A percentile compares a stretch with the other conserved stretches of the same genome.
Evolutionary conservation across 1,139 yeast species (phyloP).

Genomic region (Geotrichum cucujoidarum): DNA sequence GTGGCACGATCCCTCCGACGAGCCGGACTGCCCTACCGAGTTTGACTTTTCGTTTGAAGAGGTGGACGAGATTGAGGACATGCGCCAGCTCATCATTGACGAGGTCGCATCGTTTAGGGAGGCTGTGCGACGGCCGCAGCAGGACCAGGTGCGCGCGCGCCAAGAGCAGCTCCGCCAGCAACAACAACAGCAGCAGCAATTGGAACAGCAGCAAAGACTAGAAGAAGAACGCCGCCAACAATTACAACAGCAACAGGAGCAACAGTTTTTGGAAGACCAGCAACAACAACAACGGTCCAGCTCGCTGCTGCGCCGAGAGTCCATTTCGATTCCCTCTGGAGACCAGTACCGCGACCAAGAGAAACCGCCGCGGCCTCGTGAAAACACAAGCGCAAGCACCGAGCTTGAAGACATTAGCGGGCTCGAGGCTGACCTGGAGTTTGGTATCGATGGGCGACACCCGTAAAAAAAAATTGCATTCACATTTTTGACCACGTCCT

Average conservation of each 20-base stretch:
- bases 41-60: conserved; percentile 90
- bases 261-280: conserved; percentile 27
- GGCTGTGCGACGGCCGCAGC: conserved; percentile 61
- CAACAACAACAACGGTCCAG: conserved; percentile 29
- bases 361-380: conserved; percentile 44
- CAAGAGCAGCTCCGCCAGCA: conserved; percentile 28
- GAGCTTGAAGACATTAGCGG: conserved; percentile 25
- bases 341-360: conserved; percentile 40
- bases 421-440: conserved; percentile 55
- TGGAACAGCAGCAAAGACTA: conserved; percentile 23
- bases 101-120: conserved; percentile 79
- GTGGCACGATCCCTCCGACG: conserved; percentile 97
- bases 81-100: conserved; percentile 72
- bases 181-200: conserved; percentile 24
- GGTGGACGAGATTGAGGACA: conserved; percentile 69
- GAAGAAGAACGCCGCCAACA: conserved; percentile 7
- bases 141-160: conserved; percentile 58
- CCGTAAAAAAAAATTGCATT: too few species aligned
- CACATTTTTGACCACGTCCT: too few species aligned
- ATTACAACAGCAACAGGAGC: conserved; percentile 23
- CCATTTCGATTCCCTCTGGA: conserved; percentile 32
- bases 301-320: not conserved
- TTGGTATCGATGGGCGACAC: conserved; percentile 48
- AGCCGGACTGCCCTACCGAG: conserved; percentile 75
- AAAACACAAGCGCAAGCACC: conserved; percentile 27